Evolutionary conservation across 108 stramenopile genomes (phyloP).

Genomic region (Aurantiochytrium sp.): DNA sequence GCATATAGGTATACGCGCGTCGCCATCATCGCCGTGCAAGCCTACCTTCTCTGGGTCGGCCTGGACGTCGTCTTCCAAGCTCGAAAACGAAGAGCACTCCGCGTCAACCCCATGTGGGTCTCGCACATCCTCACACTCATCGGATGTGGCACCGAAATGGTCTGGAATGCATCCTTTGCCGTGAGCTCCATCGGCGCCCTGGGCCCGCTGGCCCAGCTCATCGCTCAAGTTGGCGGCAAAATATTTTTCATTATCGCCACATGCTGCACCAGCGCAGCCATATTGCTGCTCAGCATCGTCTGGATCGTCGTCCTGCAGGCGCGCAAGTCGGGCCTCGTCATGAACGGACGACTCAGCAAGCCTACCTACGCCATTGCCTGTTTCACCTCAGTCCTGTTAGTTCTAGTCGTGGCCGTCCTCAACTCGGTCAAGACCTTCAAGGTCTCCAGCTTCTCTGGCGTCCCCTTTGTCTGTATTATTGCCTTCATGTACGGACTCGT

Average conservation of each 20-base stretch:
- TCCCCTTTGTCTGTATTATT: not conserved
- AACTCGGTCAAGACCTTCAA: not conserved
- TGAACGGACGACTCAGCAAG: not conserved
- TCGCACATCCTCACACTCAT: not conserved
- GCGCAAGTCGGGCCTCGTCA: not conserved
- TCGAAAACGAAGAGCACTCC: too few relatives aligned
- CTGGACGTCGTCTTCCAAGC: not conserved
- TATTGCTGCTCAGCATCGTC: not conserved
- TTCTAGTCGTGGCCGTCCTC: not conserved
- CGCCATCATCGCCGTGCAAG: not conserved
- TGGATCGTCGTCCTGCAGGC: not conserved
- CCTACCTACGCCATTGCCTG: not conserved
- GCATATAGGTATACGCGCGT: not conserved
- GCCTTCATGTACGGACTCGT: not conserved
- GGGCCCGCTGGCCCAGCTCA: not conserved
- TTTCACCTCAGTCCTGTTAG: not conserved
- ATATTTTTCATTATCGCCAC: not conserved
- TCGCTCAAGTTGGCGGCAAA: not conserved
- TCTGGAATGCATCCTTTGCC: not conserved
- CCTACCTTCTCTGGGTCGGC: not conserved
- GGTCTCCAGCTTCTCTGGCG: not conserved
- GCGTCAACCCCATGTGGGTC: not conserved
- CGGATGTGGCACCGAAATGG: not conserved
- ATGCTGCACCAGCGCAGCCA: not conserved
- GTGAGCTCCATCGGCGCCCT: not conserved